Evolutionary conservation across 2,329 filamentous ascomycete species (phyloP).

Genomic region (Zasmidium angulare): DNA sequence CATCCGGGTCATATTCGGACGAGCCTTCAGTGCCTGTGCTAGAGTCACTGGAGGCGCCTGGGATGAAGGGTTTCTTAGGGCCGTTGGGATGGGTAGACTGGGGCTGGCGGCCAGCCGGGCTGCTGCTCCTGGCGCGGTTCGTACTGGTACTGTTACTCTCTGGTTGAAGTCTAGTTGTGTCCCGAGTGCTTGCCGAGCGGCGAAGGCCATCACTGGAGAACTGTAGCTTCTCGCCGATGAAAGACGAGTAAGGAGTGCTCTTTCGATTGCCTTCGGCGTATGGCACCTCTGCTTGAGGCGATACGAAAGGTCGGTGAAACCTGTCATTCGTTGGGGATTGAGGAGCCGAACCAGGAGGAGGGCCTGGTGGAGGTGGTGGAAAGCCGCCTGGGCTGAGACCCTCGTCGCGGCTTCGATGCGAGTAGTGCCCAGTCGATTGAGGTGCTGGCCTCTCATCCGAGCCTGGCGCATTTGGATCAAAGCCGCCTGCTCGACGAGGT

Average conservation of each 20-base stretch:
- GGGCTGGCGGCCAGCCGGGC: conserved; percentile 2
- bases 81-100: neutral
- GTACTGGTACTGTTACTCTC: conserved; percentile 29
- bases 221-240: conserved; percentile 58
- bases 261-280: conserved; percentile 50
- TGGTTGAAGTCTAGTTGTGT: conserved; percentile 34
- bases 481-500: conserved; percentile 54
- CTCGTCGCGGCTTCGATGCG: conserved; percentile 30
- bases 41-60: conserved; percentile 3
- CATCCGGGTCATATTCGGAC: conserved; percentile 16
- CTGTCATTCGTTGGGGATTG: conserved; percentile 29
- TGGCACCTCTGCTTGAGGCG: conserved; percentile 41
- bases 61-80: conserved; percentile 17
- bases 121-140: conserved; percentile 14
- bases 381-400: conserved; percentile 28
- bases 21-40: conserved; percentile 25
- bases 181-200: conserved; percentile 55
- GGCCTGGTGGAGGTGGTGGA: conserved; percentile 37
- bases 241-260: conserved; percentile 55
- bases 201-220: conserved; percentile 53
- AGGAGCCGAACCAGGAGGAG: conserved; percentile 37
- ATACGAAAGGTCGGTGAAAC: conserved; percentile 36
- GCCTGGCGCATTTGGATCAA: conserved; percentile 59
- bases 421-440: conserved; percentile 25
- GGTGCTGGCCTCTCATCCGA: conserved; percentile 59